Evolutionary conservation across 768 basidiomycete species (phyloP).

Genomic region (Saitozyma podzolica): DNA sequence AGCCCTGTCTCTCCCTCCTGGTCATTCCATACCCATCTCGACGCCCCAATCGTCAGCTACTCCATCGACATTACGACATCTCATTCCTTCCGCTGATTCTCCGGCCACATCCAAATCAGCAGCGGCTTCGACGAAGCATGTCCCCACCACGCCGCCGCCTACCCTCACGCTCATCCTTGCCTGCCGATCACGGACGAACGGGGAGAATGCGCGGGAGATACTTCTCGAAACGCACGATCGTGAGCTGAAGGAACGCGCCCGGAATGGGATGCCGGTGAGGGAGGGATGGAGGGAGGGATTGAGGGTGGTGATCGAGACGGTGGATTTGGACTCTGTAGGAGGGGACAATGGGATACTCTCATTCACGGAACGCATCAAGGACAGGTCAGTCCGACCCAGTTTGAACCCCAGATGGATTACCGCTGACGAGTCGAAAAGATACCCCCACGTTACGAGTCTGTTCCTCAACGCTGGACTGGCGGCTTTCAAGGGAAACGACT

Average conservation of each 20-base stretch:
- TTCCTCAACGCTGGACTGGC: constrained; percentile 52
- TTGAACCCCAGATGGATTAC: not conserved
- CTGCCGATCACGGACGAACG: constrained; percentile 43
- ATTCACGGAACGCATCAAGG: constrained; percentile 41
- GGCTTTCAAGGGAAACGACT: constrained; percentile 37
- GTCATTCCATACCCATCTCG: constrained; percentile 18
- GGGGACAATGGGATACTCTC: constrained; percentile 41
- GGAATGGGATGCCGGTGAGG: constrained; percentile 25
- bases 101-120: not conserved
- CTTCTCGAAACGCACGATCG: constrained; percentile 33
- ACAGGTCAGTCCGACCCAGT: constrained; percentile 29
- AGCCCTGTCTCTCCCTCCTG: constrained; percentile 40
- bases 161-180: constrained; percentile 51
- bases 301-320: constrained; percentile 44
- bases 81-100: constrained; percentile 2
- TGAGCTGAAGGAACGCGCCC: constrained; percentile 25
- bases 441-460: constrained; percentile 51
- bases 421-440: constrained; percentile 22
- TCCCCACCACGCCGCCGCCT: constrained; percentile 16
- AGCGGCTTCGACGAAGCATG: not conserved
- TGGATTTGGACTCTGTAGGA: constrained; percentile 42
- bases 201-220: constrained; percentile 29
- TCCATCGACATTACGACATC: constrained; percentile 15
- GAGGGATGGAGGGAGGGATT: constrained; percentile 45
- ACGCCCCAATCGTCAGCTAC: constrained; percentile 27